Base-by-base conservation (phyloP, 768 basidiomycete species). In the Boletus bicolor region DNA sequence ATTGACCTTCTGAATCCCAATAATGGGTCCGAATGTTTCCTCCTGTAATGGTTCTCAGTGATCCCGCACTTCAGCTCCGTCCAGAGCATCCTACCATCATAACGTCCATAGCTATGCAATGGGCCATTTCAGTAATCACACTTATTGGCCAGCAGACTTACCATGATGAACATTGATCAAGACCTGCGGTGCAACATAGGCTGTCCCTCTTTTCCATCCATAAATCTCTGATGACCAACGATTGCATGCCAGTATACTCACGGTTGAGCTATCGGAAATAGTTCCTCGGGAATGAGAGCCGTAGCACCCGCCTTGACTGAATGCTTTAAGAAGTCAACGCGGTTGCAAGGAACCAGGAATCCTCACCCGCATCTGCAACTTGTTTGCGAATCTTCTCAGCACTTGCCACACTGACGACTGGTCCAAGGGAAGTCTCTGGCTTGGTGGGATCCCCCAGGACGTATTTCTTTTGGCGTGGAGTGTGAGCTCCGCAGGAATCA, bases 141-240 rank as follows among this genome's bases (percentile, higher is more conserved):
- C 46, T 7, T 12, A 34, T 47, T 19, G 43, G 55, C 7, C 5
- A 35, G 45, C 21, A 34, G 7, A 80, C 91, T 67, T 64, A 92
- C 91, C 72, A 69, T 98, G 96, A 65, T 93, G 72, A 11, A 99
- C 97, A 59, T 97, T 79, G 34, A 94, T 79, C 36, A 98, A 74
- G 3, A 98, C 92, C 68, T 94, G 91, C 0, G 97, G 97, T 0
- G 86, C 91, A 47, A 99, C 91, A 62, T 87, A 93, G 1, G 94
- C 80, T 1, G 89, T 89, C 2, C 86, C 91, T 38, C 89, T 92
- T 57, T 41, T 15, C 48, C 2, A 15, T 56, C 15, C 19, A 9
- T 58, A 2, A 51, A 62, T 47, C 17, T 54, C 44, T 24, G 7
- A 4, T 8, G 12, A 26, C 17, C 44, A 51, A 14, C n/a, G 5